A percentile compares a stretch with the other conserved stretches of the same genome.
These are phyloP conservation scores for Lentinus tigrinus DNA, from an alignment of 768 basidiomycete genomes.

Conservation along the genomic window DNA sequence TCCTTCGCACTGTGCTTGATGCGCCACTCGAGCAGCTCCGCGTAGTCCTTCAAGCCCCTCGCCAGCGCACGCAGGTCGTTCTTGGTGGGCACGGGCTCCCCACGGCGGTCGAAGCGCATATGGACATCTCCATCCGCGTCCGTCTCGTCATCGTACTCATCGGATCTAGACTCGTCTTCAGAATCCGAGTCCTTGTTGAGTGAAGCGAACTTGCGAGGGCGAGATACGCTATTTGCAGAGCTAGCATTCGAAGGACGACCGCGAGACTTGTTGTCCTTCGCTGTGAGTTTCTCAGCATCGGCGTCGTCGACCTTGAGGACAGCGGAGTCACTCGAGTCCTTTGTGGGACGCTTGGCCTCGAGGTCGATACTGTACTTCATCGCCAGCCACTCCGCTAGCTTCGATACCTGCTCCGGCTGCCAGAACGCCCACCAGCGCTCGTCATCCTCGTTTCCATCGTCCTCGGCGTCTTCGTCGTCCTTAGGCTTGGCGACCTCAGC, in stretches of 20 bases:
- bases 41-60: constrained; percentile 57
- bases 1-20: constrained; percentile 32
- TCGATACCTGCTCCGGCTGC: constrained; percentile 61
- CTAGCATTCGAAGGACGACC: constrained; percentile 6
- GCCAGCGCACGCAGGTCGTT: constrained; percentile 46
- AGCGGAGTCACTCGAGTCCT: not conserved
- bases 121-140: constrained; percentile 10
- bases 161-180: not conserved
- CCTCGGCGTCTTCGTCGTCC: constrained; percentile 28
- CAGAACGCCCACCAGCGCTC: constrained; percentile 80
- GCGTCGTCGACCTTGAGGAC: not conserved
- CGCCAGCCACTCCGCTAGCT: constrained; percentile 64
- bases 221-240: not conserved
- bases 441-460: constrained; percentile 37
- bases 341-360: constrained; percentile 7
- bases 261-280: not conserved
- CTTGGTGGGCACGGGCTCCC: constrained; percentile 24
- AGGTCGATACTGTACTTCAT: constrained; percentile 45
- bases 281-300: not conserved
- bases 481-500: constrained; percentile 20
- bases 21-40: constrained; percentile 60
- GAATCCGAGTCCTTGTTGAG: constrained; percentile 1
- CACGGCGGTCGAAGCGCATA: constrained; percentile 10
- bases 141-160: constrained; percentile 21
- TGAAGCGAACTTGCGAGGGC: constrained; percentile 4